A percentile compares a stretch with the other conserved stretches of the same genome.
phyloP scores from a whole-genome alignment of 208 protist genomes.

The Chromosphaera perkinsii region DNA sequence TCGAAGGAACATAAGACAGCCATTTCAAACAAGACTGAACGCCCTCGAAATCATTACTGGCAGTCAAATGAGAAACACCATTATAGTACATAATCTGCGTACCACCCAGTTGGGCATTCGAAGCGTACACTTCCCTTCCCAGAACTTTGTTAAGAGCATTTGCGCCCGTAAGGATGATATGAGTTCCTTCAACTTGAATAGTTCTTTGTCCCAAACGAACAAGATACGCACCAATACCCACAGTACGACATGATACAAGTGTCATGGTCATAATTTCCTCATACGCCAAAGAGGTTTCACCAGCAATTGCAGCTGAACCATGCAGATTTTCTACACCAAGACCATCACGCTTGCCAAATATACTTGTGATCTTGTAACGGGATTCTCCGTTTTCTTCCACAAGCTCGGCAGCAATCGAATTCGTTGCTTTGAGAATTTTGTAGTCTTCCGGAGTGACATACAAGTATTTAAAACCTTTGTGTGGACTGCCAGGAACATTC shows the following conservation, averaged over 20 bases:
- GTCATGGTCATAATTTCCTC: constrained; percentile 91
- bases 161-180: constrained; percentile 89
- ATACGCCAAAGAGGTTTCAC: constrained; percentile 90
- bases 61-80: constrained; percentile 81
- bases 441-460: constrained; percentile 83
- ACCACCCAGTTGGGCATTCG: constrained; percentile 91
- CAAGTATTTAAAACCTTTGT: constrained; percentile 81
- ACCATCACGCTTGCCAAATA: constrained; percentile 84
- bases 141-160: constrained; percentile 81
- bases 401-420: constrained; percentile 44
- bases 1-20: constrained; percentile 75
- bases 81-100: constrained; percentile 91
- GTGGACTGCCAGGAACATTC: constrained; percentile 54
- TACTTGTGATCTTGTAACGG: constrained; percentile 75
- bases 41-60: constrained; percentile 72
- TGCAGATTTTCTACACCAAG: constrained; percentile 94
- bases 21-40: constrained; percentile 69
- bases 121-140: constrained; percentile 89
- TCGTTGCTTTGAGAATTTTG: constrained; percentile 44
- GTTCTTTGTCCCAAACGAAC: constrained; percentile 78
- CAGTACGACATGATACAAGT: constrained; percentile 86
- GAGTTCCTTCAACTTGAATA: constrained; percentile 57
- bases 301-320: constrained; percentile 88
- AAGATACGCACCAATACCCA: constrained; percentile 96
- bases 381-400: constrained; percentile 57